A percentile compares a stretch with the other conserved stretches of the same genome.
Evolutionary conservation across 495 filamentous ascomycete genomes (phyloP).

Genomic region (Xylaria telfairii): DNA sequence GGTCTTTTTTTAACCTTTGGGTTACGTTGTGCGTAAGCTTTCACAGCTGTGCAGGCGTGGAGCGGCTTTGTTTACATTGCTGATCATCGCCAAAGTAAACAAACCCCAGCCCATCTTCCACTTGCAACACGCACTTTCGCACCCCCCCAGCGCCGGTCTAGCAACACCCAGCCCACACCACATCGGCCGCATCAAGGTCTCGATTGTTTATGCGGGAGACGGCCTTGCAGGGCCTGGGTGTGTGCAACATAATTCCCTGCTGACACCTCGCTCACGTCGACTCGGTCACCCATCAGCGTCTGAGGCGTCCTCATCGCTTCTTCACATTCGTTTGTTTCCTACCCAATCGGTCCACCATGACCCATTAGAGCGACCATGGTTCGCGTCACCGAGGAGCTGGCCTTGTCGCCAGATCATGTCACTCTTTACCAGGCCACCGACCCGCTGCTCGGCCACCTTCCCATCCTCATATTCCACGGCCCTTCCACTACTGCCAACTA

Average conservation of each 20-base stretch:
- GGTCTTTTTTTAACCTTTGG: background rate
- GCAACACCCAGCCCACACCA: constrained; percentile 15
- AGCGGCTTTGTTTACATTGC: constrained; percentile 23
- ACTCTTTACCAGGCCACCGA: constrained; percentile 83
- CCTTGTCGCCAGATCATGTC: constrained; percentile 76
- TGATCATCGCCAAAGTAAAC: constrained; percentile 22
- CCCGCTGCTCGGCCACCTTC: constrained; percentile 72
- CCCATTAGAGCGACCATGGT: constrained; percentile 65
- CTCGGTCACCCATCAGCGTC: constrained; percentile 13
- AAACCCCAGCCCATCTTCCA: constrained; percentile 18
- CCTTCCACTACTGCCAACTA: constrained; percentile 82
- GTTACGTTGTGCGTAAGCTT: background rate
- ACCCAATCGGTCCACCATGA: constrained; percentile 37
- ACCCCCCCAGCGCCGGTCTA: background rate
- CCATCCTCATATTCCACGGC: constrained; percentile 84
- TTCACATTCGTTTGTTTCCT: constrained; percentile 30
- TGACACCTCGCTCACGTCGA: constrained; percentile 4
- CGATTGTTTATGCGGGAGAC: constrained; percentile 16
- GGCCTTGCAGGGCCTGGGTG: constrained; percentile 12
- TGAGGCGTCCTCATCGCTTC: constrained; percentile 15
- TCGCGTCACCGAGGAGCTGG: constrained; percentile 67
- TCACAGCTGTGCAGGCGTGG: background rate
- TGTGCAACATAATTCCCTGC: constrained; percentile 11
- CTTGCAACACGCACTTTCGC: constrained; percentile 7
- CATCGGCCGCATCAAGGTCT: constrained; percentile 20